phyloP scores from a whole-genome alignment of 495 filamentous ascomycete species.

The Podospora anserina region DNA sequence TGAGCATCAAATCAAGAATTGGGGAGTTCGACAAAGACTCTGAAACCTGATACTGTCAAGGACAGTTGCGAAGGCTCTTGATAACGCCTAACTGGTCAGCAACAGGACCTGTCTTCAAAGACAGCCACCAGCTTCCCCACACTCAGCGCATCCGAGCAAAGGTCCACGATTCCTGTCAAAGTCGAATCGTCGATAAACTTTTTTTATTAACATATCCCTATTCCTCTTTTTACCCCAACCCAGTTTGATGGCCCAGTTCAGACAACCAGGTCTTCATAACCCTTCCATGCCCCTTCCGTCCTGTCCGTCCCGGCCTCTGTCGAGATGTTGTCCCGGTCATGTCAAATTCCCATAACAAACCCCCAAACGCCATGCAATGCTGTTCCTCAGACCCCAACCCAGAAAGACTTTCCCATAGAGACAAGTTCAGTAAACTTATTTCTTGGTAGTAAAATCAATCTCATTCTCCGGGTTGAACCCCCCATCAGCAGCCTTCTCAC shows the following conservation, averaged over 20 bases:
- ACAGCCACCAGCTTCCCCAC: too few relatives aligned
- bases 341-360: neutral
- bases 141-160: neutral
- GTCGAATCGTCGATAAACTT: neutral
- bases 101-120: too few relatives aligned
- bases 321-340: neutral
- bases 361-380: slow-evolving; percentile 2
- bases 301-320: neutral
- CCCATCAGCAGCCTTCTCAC: slow-evolving; percentile 65
- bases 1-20: too few relatives aligned
- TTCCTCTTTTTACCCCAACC: neutral
- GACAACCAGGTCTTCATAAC: neutral
- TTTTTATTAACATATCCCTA: neutral
- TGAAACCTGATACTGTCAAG: too few relatives aligned
- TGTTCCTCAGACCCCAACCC: neutral
- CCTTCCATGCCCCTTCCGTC: neutral
- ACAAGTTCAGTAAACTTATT: slow-evolving; percentile 24
- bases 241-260: neutral
- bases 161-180: neutral
- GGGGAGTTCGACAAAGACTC: too few relatives aligned
- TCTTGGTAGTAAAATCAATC: slow-evolving; percentile 76
- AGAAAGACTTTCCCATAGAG: neutral
- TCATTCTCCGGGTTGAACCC: slow-evolving; percentile 53
- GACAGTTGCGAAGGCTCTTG: too few relatives aligned
- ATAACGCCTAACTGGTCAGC: too few relatives aligned